Base-by-base conservation (phyloP, 2,329 filamentous ascomycete genomes). In the Cephalotrichum gorgonifer region DNA sequence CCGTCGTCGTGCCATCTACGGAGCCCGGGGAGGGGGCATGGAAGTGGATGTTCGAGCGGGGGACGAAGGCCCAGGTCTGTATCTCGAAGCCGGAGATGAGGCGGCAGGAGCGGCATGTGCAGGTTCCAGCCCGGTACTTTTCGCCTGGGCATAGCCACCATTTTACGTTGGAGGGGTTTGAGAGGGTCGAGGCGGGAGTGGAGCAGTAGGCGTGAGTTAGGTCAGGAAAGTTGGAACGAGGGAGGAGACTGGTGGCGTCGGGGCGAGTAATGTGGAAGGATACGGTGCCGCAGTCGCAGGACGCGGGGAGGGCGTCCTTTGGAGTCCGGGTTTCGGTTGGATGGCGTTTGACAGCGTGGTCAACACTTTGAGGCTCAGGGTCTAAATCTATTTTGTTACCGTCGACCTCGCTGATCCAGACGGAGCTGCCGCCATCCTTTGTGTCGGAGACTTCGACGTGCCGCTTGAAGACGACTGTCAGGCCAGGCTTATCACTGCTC, bases 61-160 rank as follows among this genome's bases (percentile, higher is more conserved):
- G 79, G 1, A 86, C 64, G 57, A 85, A 87, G 0, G 78, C 71
- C 83, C 83, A 87, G 0, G 74, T 66, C 55, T 83, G 75, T 43
- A 85, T 73, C 50, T 85, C 79, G 54, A 79, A 81, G 3, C 82
- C 81, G 1, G 76, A 73, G 1, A 65, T 62, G 3, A 80, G 65
- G 6, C 82, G 76, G 58, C 83, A 88, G 2, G 78, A 76, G 5
- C 64, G 69, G 60, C 83, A 87, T 2, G 72, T 69, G 56, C 82
- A 86, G 7, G 75, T 71, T 2, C 78, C 78, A 2, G 78, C 75
- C 2, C 81, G 64, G 58, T 80, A 85, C 51, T 70, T 76, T 58
- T 69, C 54, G 23, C 53, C 54, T 6, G 62, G 62, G 15, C 70
- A 65, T n/a, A 84, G 65, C 72, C 77, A 84, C 79, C 79, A 85